Percentiles rank a stretch among this genome's conserved stretches.
phyloP scores from a whole-genome alignment of 2,329 filamentous ascomycete genomes.

The Emmonsiellopsis sp. region DNA sequence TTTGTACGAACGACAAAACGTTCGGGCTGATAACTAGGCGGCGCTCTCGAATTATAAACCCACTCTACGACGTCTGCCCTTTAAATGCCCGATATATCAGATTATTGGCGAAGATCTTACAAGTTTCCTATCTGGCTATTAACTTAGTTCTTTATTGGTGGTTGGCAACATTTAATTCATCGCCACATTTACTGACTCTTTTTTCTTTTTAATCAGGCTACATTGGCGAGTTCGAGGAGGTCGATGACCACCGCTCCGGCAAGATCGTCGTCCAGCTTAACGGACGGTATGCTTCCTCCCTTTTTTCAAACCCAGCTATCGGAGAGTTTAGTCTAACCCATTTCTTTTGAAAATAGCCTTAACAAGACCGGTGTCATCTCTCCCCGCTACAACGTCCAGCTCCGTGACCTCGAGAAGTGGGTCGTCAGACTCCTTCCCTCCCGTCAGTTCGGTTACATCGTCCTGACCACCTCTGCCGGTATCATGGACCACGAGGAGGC shows the following conservation, averaged over 20 bases:
- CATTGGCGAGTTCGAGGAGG: slow-evolving; percentile 99
- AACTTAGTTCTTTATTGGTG: slow-evolving; percentile 42
- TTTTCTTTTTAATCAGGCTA: slow-evolving; percentile 56
- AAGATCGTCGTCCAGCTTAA: slow-evolving; percentile 99
- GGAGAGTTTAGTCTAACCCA: slow-evolving; percentile 1
- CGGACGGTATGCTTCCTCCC: slow-evolving; percentile 53
- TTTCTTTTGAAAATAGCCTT: slow-evolving; percentile 39
- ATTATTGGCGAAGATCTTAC: slow-evolving; percentile 76
- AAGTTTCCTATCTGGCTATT: slow-evolving; percentile 61
- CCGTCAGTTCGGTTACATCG: slow-evolving; percentile 99
- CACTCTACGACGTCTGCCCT: slow-evolving; percentile 86
- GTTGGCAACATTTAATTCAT: slow-evolving; percentile 88
- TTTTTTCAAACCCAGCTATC: background rate
- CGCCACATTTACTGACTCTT: slow-evolving; percentile 67
- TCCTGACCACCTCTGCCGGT: slow-evolving; percentile 96
- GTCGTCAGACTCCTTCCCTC: slow-evolving; percentile 97
- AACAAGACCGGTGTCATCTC: slow-evolving; percentile 99
- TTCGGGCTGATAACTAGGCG: slow-evolving; percentile 99
- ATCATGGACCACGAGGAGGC: slow-evolving; percentile 99
- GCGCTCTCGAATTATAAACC: slow-evolving; percentile 59
- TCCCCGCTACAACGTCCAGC: slow-evolving; percentile 98
- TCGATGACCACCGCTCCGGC: slow-evolving; percentile 98
- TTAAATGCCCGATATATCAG: slow-evolving; percentile 99
- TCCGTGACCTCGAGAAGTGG: slow-evolving; percentile 98
- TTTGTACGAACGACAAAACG: slow-evolving; percentile 14